phyloP scores from a whole-genome alignment of 495 filamentous ascomycete species.

The Arthonia radiata region DNA sequence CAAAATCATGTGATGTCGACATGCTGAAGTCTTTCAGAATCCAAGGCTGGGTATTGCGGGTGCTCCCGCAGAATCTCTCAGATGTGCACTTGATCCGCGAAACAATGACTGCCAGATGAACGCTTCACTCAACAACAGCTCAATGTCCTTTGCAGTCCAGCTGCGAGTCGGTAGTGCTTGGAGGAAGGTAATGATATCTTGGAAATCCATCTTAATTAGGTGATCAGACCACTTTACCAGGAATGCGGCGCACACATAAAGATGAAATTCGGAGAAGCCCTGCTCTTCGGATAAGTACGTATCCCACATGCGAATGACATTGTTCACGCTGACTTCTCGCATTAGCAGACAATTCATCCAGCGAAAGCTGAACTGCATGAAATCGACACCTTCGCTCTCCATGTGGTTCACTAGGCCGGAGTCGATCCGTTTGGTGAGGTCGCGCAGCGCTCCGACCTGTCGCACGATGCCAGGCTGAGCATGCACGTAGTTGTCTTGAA shows the following conservation, averaged over 20 bases:
- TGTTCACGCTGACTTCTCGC: slow-evolving; percentile 86
- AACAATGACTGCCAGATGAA: slow-evolving; percentile 92
- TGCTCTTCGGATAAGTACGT: slow-evolving; percentile 97
- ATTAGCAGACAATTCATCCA: slow-evolving; percentile 99
- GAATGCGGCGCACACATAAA: slow-evolving; percentile 96
- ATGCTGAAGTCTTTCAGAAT: no score
- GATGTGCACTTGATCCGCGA: slow-evolving; percentile 64
- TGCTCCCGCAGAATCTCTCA: slow-evolving; percentile 37
- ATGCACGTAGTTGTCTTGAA: slow-evolving; percentile 96
- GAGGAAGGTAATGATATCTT: slow-evolving; percentile 98
- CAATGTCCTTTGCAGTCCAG: slow-evolving; percentile 96
- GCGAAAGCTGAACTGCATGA: slow-evolving; percentile 95
- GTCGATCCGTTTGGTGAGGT: slow-evolving; percentile 79
- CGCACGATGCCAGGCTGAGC: slow-evolving; percentile 90
- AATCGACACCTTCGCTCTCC: slow-evolving; percentile 75
- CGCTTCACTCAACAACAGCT: slow-evolving; percentile 80
- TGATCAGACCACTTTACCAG: slow-evolving; percentile 97
- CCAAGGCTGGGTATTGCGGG: no score
- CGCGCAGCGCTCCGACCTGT: slow-evolving; percentile 67
- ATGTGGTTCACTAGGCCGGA: slow-evolving; percentile 63
- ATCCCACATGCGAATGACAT: slow-evolving; percentile 98
- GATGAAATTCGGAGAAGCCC: slow-evolving; percentile 91
- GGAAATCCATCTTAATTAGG: slow-evolving; percentile 89
- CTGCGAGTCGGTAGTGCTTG: slow-evolving; percentile 81
- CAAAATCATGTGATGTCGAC: no score